Evolutionary conservation across 768 basidiomycete species (phyloP).

Genomic region (Amyloporia xantha): DNA sequence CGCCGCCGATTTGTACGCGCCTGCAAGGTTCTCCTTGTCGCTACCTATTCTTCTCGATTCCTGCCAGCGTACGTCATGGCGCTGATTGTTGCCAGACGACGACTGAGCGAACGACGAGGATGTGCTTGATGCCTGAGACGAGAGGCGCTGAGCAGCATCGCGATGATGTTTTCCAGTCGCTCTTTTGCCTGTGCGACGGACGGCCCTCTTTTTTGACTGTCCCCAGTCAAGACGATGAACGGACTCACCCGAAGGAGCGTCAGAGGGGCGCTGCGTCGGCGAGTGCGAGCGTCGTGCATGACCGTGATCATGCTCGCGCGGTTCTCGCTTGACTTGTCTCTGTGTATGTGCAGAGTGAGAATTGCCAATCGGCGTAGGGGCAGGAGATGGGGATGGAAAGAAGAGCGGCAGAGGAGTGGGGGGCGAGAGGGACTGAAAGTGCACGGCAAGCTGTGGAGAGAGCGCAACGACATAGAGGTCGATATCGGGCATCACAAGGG

Average conservation of each 20-base stretch:
- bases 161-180: too few species aligned
- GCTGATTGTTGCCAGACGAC: too few species aligned
- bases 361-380: background rate
- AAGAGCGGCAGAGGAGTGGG: background rate
- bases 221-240: too few species aligned
- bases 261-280: background rate
- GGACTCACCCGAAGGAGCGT: background rate
- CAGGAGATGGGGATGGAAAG: background rate
- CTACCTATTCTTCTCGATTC: too few species aligned
- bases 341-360: background rate
- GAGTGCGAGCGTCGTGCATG: background rate
- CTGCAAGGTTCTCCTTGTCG: too few species aligned
- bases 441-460: constrained; percentile 11
- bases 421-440: constrained; percentile 5
- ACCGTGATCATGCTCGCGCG: background rate
- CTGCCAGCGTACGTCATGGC: too few species aligned
- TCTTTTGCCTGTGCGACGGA: too few species aligned
- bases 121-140: too few species aligned
- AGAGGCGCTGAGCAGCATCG: too few species aligned
- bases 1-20: too few species aligned
- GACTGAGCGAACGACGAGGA: too few species aligned
- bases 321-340: background rate
- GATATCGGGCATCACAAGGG: constrained; percentile 4
- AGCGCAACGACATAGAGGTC: constrained; percentile 8
- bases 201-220: too few species aligned